Evolutionary conservation across 2,329 filamentous ascomycete species (phyloP).

Genomic region (Venturia carpophila): DNA sequence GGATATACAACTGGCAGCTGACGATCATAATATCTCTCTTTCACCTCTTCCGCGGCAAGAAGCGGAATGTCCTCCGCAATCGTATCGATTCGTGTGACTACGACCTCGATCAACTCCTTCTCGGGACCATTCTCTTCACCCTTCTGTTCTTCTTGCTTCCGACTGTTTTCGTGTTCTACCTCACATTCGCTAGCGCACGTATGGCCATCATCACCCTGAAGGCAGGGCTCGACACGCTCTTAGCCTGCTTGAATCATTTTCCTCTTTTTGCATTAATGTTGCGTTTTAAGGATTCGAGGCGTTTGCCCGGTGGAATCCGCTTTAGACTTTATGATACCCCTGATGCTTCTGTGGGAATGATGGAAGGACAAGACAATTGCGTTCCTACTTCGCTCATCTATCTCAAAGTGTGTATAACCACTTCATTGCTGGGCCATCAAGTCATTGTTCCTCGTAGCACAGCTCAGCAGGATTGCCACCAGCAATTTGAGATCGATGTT

Average conservation of each 20-base stretch:
- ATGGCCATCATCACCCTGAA: conserved; percentile 95
- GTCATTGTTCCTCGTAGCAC: no score
- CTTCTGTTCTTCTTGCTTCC: conserved; percentile 90
- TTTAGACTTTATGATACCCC: conserved; percentile 75
- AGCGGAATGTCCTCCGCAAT: conserved; percentile 91
- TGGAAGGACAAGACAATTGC: conserved; percentile 29
- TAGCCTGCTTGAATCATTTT: conserved; percentile 95
- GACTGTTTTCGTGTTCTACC: conserved; percentile 91
- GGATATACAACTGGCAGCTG: conserved; percentile 98
- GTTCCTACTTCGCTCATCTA: conserved; percentile 74
- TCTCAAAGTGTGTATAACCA: conserved; percentile 56
- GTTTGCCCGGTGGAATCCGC: conserved; percentile 80
- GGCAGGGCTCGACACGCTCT: conserved; percentile 78
- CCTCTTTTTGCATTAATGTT: conserved; percentile 96
- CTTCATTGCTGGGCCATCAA: not conserved
- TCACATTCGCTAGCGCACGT: conserved; percentile 87
- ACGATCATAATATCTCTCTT: conserved; percentile 97
- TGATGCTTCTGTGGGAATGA: conserved; percentile 28
- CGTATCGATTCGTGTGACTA: conserved; percentile 99
- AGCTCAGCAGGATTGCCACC: no score
- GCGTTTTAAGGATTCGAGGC: conserved; percentile 81
- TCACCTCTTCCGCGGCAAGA: conserved; percentile 95
- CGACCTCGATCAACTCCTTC: conserved; percentile 89
- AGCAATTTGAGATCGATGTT: not conserved
- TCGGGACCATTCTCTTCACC: conserved; percentile 95